Evolutionary conservation across 2,329 filamentous ascomycete species (phyloP).

Genomic region (Alternaria solani): DNA sequence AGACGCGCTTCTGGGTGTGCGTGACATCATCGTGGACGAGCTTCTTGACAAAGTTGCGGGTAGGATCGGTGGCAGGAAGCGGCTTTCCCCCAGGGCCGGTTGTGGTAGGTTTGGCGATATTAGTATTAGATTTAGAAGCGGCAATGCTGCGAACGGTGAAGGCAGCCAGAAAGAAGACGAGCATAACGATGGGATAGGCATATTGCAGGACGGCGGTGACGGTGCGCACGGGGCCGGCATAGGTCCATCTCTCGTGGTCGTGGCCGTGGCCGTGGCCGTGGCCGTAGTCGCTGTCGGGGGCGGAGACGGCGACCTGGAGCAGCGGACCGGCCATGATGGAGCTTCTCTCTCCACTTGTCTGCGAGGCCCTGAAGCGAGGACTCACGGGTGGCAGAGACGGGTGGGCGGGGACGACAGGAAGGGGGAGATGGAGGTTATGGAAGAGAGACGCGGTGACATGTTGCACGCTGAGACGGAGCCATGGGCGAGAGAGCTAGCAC

Average conservation of each 20-base stretch:
- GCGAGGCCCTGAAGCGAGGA: slow-evolving; percentile 17
- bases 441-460: slow-evolving; percentile 23
- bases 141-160: slow-evolving; percentile 69
- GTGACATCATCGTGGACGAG: slow-evolving; percentile 66
- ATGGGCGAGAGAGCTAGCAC: slow-evolving; percentile 15
- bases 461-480: slow-evolving; percentile 11
- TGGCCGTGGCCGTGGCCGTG: background rate
- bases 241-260: slow-evolving; percentile 26
- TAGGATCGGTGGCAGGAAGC: slow-evolving; percentile 70
- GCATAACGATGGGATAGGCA: slow-evolving; percentile 69
- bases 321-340: slow-evolving; percentile 31
- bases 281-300: slow-evolving; percentile 8
- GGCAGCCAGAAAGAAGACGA: slow-evolving; percentile 69
- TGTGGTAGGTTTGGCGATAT: slow-evolving; percentile 57
- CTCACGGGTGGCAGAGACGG: slow-evolving; percentile 20
- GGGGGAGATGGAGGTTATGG: slow-evolving; percentile 10
- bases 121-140: slow-evolving; percentile 57
- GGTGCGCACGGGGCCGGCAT: slow-evolving; percentile 28
- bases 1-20: slow-evolving; percentile 72
- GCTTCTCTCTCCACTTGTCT: slow-evolving; percentile 23
- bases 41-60: slow-evolving; percentile 55
- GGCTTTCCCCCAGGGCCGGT: slow-evolving; percentile 90
- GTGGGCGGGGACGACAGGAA: slow-evolving; percentile 1
- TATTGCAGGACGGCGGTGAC: slow-evolving; percentile 58
- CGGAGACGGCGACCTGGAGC: slow-evolving; percentile 15